A percentile compares a stretch with the other conserved stretches of the same genome.
phyloP scores from a whole-genome alignment of 345 rosid genomes.

The Camelina laxa region DNA sequence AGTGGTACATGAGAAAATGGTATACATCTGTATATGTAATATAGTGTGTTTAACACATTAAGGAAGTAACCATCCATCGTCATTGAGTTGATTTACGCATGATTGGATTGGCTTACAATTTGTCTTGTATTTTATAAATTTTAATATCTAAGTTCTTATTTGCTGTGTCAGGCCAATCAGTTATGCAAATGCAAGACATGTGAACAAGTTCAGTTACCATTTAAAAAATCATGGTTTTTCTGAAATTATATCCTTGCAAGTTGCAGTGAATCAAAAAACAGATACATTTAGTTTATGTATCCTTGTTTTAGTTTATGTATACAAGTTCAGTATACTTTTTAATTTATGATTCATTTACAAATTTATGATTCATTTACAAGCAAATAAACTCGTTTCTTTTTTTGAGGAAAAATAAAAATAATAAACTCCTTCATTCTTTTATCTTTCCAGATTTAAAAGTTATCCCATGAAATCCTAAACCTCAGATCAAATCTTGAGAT shows the following conservation, averaged over 20 bases:
- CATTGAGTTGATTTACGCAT: not conserved
- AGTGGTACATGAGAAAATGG: too few relatives aligned
- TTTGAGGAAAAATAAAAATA: too few relatives aligned
- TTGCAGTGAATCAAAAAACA: not conserved
- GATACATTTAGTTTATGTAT: not conserved
- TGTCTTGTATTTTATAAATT: not conserved
- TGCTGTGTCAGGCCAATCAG: not conserved
- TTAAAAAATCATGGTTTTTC: not conserved
- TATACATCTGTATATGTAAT: too few relatives aligned
- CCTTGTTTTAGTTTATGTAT: too few relatives aligned
- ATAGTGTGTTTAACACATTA: too few relatives aligned
- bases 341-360: too few relatives aligned
- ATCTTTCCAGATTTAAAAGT: not conserved
- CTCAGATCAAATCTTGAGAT: constrained; percentile 3
- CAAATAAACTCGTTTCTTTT: not conserved
- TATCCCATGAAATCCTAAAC: constrained; percentile 1
- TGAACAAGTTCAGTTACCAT: not conserved
- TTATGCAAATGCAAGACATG: not conserved
- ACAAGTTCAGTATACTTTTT: not conserved
- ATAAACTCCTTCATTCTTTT: too few relatives aligned
- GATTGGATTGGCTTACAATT: not conserved
- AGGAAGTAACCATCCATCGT: not conserved
- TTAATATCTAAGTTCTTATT: not conserved
- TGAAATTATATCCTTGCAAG: not conserved
- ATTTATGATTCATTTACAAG: not conserved